Conservation (phyloP, 2,329 filamentous ascomycete species). For the Ceratocystis huliohia region DNA sequence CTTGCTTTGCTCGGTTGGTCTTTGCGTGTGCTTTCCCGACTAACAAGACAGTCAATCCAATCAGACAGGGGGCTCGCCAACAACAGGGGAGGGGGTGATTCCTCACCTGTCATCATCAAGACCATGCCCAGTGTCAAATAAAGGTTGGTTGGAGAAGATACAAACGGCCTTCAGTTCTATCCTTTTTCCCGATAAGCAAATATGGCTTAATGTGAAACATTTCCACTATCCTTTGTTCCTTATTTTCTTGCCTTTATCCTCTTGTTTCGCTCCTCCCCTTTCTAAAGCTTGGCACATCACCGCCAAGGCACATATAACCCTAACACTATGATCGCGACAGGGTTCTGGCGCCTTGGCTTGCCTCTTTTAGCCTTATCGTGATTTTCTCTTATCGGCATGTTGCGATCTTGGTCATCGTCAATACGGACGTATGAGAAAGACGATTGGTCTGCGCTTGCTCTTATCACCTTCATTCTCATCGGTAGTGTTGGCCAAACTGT, state of each 20-base stretch:
- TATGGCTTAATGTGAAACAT: not conserved
- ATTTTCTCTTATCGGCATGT: conserved; percentile 4
- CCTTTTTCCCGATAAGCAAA: not conserved
- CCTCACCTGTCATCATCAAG: not conserved
- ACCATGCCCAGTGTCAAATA: not conserved
- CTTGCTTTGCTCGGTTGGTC: not conserved
- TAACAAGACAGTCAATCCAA: not conserved
- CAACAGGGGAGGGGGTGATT: not conserved
- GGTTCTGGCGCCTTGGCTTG: conserved; percentile 9
- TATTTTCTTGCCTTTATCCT: not conserved
- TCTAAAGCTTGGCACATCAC: not conserved
- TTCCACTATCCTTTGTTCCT: not conserved
- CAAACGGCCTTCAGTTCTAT: not conserved
- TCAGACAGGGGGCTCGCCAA: not conserved
- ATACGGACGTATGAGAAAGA: not conserved
- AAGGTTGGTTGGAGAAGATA: conserved; percentile 5
- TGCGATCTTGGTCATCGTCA: conserved; percentile 8
- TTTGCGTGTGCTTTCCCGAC: not conserved
- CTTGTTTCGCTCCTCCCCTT: not conserved
- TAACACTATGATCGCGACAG: not conserved
- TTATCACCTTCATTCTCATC: not conserved
- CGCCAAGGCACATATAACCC: not conserved
- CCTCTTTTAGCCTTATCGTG: conserved; percentile 8
- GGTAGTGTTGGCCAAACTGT: conserved; percentile 4
- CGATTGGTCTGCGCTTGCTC: not conserved